A percentile compares a stretch with the other conserved stretches of the same genome.
Conservation (phyloP, 2,329 filamentous ascomycete genomes). For the Fusarium sp. region DNA sequence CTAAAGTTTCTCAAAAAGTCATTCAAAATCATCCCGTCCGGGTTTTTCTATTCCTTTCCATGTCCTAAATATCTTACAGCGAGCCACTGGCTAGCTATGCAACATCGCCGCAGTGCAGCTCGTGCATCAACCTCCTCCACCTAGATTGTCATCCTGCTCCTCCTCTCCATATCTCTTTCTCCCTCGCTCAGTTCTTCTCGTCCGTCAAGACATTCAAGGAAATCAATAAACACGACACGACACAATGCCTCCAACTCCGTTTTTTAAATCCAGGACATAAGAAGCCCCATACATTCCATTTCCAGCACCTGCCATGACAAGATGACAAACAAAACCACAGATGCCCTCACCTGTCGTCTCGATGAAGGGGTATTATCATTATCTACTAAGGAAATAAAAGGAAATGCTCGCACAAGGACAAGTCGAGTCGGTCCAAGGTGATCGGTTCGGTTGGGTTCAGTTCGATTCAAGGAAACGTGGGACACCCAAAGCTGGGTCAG, state of each 20-base stretch:
- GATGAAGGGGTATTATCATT: constrained; percentile 51
- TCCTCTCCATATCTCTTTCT: constrained; percentile 3
- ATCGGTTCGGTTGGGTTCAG: constrained; percentile 30
- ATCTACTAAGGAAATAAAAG: constrained; percentile 46
- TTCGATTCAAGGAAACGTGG: constrained; percentile 39
- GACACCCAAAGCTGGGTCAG: constrained; percentile 16
- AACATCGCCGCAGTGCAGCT: constrained; percentile 31
- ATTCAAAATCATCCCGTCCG: constrained; percentile 31
- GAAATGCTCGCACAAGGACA: constrained; percentile 38
- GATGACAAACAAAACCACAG: constrained; percentile 38
- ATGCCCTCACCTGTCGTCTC: constrained; percentile 46
- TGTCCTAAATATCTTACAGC: constrained; percentile 36
- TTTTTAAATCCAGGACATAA: constrained; percentile 42
- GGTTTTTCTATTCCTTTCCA: constrained; percentile 34
- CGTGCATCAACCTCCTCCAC: constrained; percentile 21
- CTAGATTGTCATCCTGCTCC: neutral
- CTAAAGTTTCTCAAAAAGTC: constrained; percentile 10
- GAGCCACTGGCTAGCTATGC: constrained; percentile 1
- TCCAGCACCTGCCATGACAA: constrained; percentile 42
- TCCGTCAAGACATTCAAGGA: constrained; percentile 43
- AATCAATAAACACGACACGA: constrained; percentile 41
- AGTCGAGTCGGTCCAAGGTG: constrained; percentile 18
- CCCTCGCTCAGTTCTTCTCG: constrained; percentile 15
- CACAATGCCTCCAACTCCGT: constrained; percentile 42
- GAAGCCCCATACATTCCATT: constrained; percentile 39